These are phyloP conservation scores for Cercospora nicotianae DNA, from an alignment of 2,329 filamentous ascomycete species.

Conservation along the genomic window DNA sequence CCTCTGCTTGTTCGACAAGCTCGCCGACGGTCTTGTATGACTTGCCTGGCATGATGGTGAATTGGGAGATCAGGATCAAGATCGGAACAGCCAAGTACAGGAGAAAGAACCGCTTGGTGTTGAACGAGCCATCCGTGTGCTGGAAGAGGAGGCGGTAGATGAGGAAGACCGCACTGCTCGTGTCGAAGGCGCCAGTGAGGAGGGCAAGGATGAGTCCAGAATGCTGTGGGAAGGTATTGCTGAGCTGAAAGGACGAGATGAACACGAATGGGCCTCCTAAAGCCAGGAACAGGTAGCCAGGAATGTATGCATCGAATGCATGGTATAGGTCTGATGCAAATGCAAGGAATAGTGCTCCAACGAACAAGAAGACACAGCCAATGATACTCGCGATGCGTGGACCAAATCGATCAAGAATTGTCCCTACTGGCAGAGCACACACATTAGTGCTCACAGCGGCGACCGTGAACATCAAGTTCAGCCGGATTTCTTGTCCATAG, in stretches of 20 bases:
- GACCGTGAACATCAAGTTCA: constrained; percentile 92
- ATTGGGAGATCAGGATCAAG: constrained; percentile 45
- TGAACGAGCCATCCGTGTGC: constrained; percentile 44
- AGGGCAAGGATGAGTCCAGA: constrained; percentile 52
- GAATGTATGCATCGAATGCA: constrained; percentile 64
- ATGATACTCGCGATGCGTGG: constrained; percentile 73
- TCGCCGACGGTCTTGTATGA: constrained; percentile 67
- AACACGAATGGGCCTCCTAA: constrained; percentile 54
- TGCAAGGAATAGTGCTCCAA: constrained; percentile 72
- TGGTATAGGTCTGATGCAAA: constrained; percentile 60
- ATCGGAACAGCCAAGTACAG: constrained; percentile 51
- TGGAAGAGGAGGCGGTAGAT: constrained; percentile 51
- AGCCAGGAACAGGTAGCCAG: constrained; percentile 52
- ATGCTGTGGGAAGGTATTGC: constrained; percentile 53
- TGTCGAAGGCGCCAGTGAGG: constrained; percentile 54
- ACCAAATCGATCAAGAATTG: constrained; percentile 79
- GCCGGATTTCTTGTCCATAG: constrained; percentile 58
- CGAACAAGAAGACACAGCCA: constrained; percentile 66
- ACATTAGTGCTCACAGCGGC: constrained; percentile 88
- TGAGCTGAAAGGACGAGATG: constrained; percentile 53
- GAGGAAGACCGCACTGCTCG: constrained; percentile 51
- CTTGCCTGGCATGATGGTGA: constrained; percentile 49
- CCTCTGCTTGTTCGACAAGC: constrained; percentile 67
- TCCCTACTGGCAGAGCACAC: constrained; percentile 79
- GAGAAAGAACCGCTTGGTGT: constrained; percentile 52